Percentiles rank a stretch among this genome's conserved stretches.
These are phyloP conservation scores for Cercospora janseana DNA, from an alignment of 2,329 filamentous ascomycete species.

Conservation along the genomic window DNA sequence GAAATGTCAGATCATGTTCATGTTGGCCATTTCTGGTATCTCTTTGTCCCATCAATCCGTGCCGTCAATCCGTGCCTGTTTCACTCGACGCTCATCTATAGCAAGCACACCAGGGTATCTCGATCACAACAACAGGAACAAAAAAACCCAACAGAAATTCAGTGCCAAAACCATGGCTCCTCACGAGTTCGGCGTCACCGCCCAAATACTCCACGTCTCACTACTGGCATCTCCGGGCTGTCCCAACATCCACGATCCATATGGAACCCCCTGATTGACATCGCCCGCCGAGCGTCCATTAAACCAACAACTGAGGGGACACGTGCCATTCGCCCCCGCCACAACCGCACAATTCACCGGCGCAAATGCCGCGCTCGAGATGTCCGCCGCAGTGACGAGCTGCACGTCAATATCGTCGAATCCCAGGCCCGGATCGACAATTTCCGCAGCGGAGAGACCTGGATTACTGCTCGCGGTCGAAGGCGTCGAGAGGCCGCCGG, in stretches of 20 bases:
- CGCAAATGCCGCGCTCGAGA: neutral
- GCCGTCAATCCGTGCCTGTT: too few relatives aligned
- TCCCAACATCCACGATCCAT: conserved; percentile 8
- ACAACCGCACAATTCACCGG: neutral
- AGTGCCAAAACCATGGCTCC: neutral
- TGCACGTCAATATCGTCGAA: conserved; percentile 3
- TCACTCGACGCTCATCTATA: too few relatives aligned
- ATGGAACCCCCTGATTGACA: conserved; percentile 1
- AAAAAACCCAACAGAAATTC: neutral
- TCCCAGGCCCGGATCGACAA: neutral
- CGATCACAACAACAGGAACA: neutral
- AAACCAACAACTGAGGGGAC: conserved; percentile 1
- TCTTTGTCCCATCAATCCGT: too few relatives aligned
- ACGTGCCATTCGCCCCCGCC: neutral
- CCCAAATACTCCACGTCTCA: conserved; percentile 2
- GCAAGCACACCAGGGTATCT: neutral
- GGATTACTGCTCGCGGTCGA: neutral
- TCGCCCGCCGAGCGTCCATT: neutral
- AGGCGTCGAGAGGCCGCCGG: neutral
- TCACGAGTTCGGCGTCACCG: neutral
- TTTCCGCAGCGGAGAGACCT: neutral
- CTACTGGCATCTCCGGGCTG: neutral
- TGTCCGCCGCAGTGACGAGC: neutral
- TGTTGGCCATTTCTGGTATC: too few relatives aligned
- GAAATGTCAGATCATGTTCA: too few relatives aligned